Base-by-base conservation (phyloP, 441 rosid genomes). In the Brassica balearica region DNA sequence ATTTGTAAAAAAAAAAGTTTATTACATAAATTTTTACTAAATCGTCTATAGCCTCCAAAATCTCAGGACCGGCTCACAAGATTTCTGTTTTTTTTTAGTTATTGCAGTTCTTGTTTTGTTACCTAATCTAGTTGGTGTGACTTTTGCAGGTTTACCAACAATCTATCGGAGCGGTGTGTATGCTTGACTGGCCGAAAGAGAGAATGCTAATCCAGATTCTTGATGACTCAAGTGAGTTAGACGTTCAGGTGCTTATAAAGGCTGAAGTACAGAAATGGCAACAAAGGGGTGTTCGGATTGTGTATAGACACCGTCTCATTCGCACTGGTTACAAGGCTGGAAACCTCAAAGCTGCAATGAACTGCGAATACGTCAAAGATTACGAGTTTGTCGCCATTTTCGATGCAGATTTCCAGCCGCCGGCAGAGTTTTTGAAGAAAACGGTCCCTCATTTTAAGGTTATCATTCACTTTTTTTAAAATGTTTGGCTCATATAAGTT, bases 311-410 rank as follows among this genome's bases (percentile, higher is more conserved):
- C 97, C 61, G 61, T 56, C 61, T 94, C 65, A 88, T 94, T 41
- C 90, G 98, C 29, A 89, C 98, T 2, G 98, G 98, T 65, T 94
- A 92, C 82, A 94, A 94, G 85, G 98, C 98, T 14, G 98, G 98
- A 58, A 94, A 94, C 79, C 96, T 94, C 72, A 94, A 92, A 79
- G 93, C 96, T 84, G 98, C 98, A 53, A 92, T 94, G 98, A 81
- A 77, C 68, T 94, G 97, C 68, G 97, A 92, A 36, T 91, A 94
- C 72, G 92, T 94, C 2, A 89, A 91, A 80, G 92, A 92, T 79
- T 94, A 87, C n/a, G 96, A 94, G 77, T 94, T 85, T 82, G 98
- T 94, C 65, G 89, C 98, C 2, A 94, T 94, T 68, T 94, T 94
- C 79, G 98, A 94, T 78, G 96, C 98, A 2, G 98, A 94, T 87